Base-by-base conservation (phyloP, 805 yeast species). In the Kurtzmaniella fragi region DNA sequence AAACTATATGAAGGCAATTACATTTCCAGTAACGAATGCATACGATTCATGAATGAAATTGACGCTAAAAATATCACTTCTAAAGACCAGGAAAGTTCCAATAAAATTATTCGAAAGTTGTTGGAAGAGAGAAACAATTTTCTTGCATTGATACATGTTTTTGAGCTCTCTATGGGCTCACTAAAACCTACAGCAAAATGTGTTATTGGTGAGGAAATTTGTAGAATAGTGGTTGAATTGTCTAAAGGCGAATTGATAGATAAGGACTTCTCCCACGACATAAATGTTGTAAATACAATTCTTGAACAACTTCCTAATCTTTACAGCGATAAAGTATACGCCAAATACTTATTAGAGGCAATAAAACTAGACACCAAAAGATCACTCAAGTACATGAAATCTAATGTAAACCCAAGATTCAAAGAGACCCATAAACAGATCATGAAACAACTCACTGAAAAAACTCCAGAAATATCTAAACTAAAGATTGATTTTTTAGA, bases 401-500 rank as follows among this genome's bases (percentile, higher is more conserved):
- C 45, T 13, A 50, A 62, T 35, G n/a, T 17, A 8, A 51, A 56
- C 15, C 45, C 48, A 17, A 50, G 48, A 31, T 59, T 52, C 38
- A 52, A 47, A 30, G 42, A 45, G 3, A 56, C 59, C 5, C 66
- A 65, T 42, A 53, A 50, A 34, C 45, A 46, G 10, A 63, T 68
- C 16, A 45, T 67, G 47, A 46, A 54, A 27, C 64, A 64, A 31
- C 39, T 64, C 1, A 16, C 39, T 9, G 26, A 17, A 7, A 16
- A 28, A 25, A 13, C 36, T 3, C 39, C 39, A 4, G 34, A 36
- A 25, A 58, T 64, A 39, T 42, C 62, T 0, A 42, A 48, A 1
- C 53, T 68, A 10, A 62, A 59, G 38, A 50, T 64, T 11, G 72
- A 68, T 30, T 58, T 58, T 34, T 44, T 64, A 15, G 72, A 68